Evolutionary conservation across 2,329 filamentous ascomycete species (phyloP).

Genomic region (Neoarthrinium moseri): DNA sequence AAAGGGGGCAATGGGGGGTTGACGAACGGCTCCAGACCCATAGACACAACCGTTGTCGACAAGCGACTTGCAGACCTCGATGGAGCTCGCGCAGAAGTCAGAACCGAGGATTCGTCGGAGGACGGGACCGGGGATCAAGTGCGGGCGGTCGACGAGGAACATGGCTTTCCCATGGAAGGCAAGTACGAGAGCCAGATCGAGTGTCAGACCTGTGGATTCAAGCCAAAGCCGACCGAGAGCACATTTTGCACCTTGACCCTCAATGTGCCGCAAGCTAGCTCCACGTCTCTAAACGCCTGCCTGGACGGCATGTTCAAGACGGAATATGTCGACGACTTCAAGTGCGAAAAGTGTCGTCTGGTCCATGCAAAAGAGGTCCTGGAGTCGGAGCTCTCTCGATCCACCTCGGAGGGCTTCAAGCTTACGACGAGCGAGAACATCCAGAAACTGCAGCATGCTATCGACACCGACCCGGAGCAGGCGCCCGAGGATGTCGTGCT

Average conservation of each 20-base stretch:
- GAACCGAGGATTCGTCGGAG: slow-evolving; percentile 10
- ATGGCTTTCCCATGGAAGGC: slow-evolving; percentile 89
- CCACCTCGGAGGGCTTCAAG: slow-evolving; percentile 51
- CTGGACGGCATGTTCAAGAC: slow-evolving; percentile 94
- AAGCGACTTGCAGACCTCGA: slow-evolving; percentile 29
- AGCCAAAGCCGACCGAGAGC: slow-evolving; percentile 78
- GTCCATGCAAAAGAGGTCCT: slow-evolving; percentile 70
- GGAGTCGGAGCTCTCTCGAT: slow-evolving; percentile 55
- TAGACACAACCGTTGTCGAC: slow-evolving; percentile 26
- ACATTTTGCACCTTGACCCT: slow-evolving; percentile 91
- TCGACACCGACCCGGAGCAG: slow-evolving; percentile 80
- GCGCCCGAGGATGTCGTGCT: slow-evolving; percentile 70
- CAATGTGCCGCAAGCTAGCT: slow-evolving; percentile 80
- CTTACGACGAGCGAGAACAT: slow-evolving; percentile 57
- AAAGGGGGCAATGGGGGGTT: slow-evolving; percentile 19
- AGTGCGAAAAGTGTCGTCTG: slow-evolving; percentile 90
- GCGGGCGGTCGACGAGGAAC: slow-evolving; percentile 41
- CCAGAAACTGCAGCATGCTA: slow-evolving; percentile 62
- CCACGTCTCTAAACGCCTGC: slow-evolving; percentile 80
- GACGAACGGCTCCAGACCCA: slow-evolving; percentile 13
- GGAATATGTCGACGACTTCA: slow-evolving; percentile 95
- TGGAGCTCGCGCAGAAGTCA: slow-evolving; percentile 17
- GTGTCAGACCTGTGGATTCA: slow-evolving; percentile 86
- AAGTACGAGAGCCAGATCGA: slow-evolving; percentile 92
- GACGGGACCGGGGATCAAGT: slow-evolving; percentile 28